A percentile compares a stretch with the other conserved stretches of the same genome.
Conservation (phyloP, 192 early-diverging fungal genomes). For the Coemansia sp. region DNA sequence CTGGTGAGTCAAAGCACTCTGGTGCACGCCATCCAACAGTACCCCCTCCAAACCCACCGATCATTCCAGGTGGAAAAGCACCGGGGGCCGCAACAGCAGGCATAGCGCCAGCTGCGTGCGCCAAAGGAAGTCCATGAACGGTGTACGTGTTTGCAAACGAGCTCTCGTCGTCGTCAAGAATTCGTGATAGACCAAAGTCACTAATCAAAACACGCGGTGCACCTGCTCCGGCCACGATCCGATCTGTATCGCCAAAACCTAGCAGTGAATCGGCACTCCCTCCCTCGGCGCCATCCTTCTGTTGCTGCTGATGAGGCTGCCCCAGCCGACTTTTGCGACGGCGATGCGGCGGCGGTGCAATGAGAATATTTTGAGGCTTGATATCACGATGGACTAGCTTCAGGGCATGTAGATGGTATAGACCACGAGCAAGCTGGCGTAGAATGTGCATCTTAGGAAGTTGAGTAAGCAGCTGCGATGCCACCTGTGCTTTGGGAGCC, state of each 20-base stretch:
- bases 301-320: neutral
- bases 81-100: slow-evolving; percentile 8
- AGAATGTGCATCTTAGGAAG: slow-evolving; percentile 66
- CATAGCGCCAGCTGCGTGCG: neutral
- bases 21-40: slow-evolving; percentile 98
- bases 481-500: slow-evolving; percentile 33
- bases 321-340: slow-evolving; percentile 18
- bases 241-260: slow-evolving; percentile 6
- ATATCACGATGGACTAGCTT: slow-evolving; percentile 99
- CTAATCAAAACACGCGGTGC: slow-evolving; percentile 80
- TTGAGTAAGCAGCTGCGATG: slow-evolving; percentile 41
- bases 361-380: slow-evolving; percentile 93
- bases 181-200: slow-evolving; percentile 96
- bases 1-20: slow-evolving; percentile 67
- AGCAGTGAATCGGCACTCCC: neutral
- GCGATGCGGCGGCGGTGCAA: slow-evolving; percentile 61
- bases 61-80: slow-evolving; percentile 35
- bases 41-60: slow-evolving; percentile 62
- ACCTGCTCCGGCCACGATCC: slow-evolving; percentile 26
- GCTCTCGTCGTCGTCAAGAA: slow-evolving; percentile 88
- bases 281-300: neutral
- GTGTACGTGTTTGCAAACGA: slow-evolving; percentile 90
- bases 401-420: slow-evolving; percentile 85
- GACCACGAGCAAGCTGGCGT: slow-evolving; percentile 80
- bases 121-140: slow-evolving; percentile 49